Evolutionary conservation across 306 rosid species (phyloP).

Genomic region (Lablab purpureus): DNA sequence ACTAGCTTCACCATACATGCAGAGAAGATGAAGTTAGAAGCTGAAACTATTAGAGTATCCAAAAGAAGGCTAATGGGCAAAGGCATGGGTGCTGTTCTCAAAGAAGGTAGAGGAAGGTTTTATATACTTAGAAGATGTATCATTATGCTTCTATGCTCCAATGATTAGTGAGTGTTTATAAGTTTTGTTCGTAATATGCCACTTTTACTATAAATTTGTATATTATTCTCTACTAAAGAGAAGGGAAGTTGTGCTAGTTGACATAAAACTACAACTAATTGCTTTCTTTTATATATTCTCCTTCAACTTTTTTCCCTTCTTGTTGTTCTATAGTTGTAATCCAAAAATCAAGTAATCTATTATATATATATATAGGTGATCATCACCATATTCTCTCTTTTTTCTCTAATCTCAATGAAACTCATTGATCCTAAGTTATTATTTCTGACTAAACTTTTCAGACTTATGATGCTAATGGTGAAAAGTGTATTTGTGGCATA

Average conservation of each 20-base stretch:
- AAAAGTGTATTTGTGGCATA: background rate
- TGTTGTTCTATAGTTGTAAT: slow-evolving; percentile 5
- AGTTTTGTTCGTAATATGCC: slow-evolving; percentile 22
- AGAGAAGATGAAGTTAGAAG: slow-evolving; percentile 48
- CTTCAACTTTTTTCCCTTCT: background rate
- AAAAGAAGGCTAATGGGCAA: slow-evolving; percentile 57
- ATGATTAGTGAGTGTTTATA: slow-evolving; percentile 40
- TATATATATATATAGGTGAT: background rate
- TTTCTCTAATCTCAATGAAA: slow-evolving; percentile 4
- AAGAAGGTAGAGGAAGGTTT: slow-evolving; percentile 65
- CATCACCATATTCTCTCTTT: background rate
- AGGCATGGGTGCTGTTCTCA: slow-evolving; percentile 56
- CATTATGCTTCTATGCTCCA: slow-evolving; percentile 54
- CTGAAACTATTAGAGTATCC: slow-evolving; percentile 48
- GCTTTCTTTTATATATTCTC: background rate
- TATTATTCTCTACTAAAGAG: slow-evolving; percentile 32
- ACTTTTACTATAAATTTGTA: slow-evolving; percentile 14
- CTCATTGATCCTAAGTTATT: slow-evolving; percentile 14
- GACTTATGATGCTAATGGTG: background rate
- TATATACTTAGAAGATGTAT: slow-evolving; percentile 65
- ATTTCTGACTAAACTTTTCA: background rate
- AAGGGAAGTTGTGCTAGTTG: slow-evolving; percentile 28
- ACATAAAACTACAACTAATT: slow-evolving; percentile 8
- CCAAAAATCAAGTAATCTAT: slow-evolving; percentile 11
- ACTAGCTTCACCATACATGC: slow-evolving; percentile 24